Evolutionary conservation across 169 alveolate genomes (phyloP).

Genomic region (Perkinsus chesapeaki): DNA sequence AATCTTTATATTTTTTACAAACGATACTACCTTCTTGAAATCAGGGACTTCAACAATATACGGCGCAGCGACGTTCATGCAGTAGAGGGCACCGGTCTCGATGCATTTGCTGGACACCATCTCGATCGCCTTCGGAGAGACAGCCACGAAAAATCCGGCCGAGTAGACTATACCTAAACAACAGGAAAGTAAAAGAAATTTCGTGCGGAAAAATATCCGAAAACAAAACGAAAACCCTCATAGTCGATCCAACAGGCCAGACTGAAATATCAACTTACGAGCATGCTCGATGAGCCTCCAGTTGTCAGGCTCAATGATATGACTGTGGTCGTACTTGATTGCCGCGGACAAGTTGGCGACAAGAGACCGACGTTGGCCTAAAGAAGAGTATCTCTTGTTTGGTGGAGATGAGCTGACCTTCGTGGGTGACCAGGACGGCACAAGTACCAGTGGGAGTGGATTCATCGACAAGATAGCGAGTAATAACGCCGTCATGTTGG

Average conservation of each 20-base stretch:
- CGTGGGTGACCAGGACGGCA: constrained; percentile 44
- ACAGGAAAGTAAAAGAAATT: background rate
- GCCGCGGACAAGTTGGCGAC: constrained; percentile 63
- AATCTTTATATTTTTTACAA: background rate
- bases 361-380: constrained; percentile 49
- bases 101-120: constrained; percentile 29
- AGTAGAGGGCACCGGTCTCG: constrained; percentile 33
- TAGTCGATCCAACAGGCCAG: background rate
- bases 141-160: constrained; percentile 53
- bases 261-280: background rate
- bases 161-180: constrained; percentile 33
- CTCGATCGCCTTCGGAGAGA: constrained; percentile 35
- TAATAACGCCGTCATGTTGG: constrained; percentile 25
- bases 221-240: background rate
- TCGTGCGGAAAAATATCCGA: background rate
- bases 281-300: constrained; percentile 22
- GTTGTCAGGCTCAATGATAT: constrained; percentile 27
- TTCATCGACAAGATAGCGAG: constrained; percentile 23
- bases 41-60: constrained; percentile 41
- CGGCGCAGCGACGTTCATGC: constrained; percentile 50
- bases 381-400: background rate
- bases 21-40: constrained; percentile 22
- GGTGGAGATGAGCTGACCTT: background rate
- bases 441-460: constrained; percentile 63
- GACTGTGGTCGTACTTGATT: constrained; percentile 31